Conservation (phyloP, 495 filamentous ascomycete genomes). For the Aspergillus kassunensis region DNA sequence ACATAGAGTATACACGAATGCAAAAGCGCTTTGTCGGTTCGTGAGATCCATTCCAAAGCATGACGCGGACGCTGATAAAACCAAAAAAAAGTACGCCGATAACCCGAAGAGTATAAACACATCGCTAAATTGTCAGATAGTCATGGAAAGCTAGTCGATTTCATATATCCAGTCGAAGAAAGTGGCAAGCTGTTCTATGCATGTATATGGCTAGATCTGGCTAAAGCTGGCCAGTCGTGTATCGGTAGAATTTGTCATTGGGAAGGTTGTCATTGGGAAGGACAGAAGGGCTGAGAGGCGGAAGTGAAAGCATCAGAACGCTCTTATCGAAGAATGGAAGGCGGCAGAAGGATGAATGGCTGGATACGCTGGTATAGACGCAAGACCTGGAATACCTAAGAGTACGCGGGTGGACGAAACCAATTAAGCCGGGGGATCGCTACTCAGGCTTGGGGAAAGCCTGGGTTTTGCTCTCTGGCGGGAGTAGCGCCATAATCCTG, state of each 20-base stretch:
- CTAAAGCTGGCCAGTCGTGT: slow-evolving; percentile 22
- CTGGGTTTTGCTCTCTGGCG: slow-evolving; percentile 33
- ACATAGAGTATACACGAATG: slow-evolving; percentile 19
- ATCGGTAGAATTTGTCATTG: slow-evolving; percentile 13
- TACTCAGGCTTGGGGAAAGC: slow-evolving; percentile 30
- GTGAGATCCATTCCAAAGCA: slow-evolving; percentile 17
- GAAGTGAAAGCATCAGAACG: slow-evolving; percentile 12
- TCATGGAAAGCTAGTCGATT: slow-evolving; percentile 18
- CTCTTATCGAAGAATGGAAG: slow-evolving; percentile 5
- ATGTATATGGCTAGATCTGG: slow-evolving; percentile 26
- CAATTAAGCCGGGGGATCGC: background rate
- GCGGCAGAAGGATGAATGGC: slow-evolving; percentile 4
- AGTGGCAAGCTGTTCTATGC: slow-evolving; percentile 26
- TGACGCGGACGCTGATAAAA: slow-evolving; percentile 8
- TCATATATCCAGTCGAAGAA: slow-evolving; percentile 25
- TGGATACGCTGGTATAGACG: slow-evolving; percentile 4
- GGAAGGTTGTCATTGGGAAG: slow-evolving; percentile 11
- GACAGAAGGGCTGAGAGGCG: slow-evolving; percentile 10
- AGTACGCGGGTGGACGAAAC: background rate
- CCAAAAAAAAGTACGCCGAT: slow-evolving; percentile 19
- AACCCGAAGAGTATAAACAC: slow-evolving; percentile 20
- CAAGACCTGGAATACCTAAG: slow-evolving; percentile 1
- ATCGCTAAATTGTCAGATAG: slow-evolving; percentile 22
- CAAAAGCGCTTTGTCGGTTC: slow-evolving; percentile 11
- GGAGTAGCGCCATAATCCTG: slow-evolving; percentile 46